Base-by-base conservation (phyloP, 495 filamentous ascomycete species). In the Tuber borchii region DNA sequence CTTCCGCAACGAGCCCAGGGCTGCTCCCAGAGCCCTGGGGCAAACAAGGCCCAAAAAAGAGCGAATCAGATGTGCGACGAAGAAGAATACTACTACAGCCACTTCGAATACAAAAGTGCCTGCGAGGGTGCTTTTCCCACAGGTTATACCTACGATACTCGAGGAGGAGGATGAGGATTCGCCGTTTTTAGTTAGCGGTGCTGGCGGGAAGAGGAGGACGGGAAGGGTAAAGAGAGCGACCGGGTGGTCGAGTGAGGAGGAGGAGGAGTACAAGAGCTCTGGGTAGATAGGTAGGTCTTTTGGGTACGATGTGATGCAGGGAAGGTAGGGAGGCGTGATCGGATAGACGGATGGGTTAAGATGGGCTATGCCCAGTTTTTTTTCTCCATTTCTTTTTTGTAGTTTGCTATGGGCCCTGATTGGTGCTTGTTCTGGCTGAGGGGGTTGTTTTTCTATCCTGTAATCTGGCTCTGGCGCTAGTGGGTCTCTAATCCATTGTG, bases 101-200 rank as follows among this genome's bases (percentile, higher is more conserved):
- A 17, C 45, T 65, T 5, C 73, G 70, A 34, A 79, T 71, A 34
- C 56, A 12, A 65, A 19, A 26, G 12, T 65, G 26, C 26, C 56
- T 14, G 26, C 26, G 12, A 65, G 56, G 56, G 56, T 34, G 56
- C 43, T 75, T 10, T 75, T 75, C n/a, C 72, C 78, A 22, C 69
- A 61, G 12, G 42, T 77, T 46, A 79, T 79, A 34, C 76, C 78
- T 17, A 79, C 78, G 19, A 79, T 79, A 40, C 78, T 79, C 22
- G 78, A 79, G 39, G 78, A 79, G 51, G 78, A 79, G 51, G 78
- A 79, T 20, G 78, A 79, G 72, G 78, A 79, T 73, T 76, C 73
- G 1, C 76, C 75, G 70, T 71, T 79, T 68, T 77, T 73, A 0
- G 39, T 48, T 5, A 70, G 76, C 14, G 46, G 20, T 45, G 40